Evolutionary conservation across 768 basidiomycete species (phyloP).

Genomic region (Mycena indigotica): DNA sequence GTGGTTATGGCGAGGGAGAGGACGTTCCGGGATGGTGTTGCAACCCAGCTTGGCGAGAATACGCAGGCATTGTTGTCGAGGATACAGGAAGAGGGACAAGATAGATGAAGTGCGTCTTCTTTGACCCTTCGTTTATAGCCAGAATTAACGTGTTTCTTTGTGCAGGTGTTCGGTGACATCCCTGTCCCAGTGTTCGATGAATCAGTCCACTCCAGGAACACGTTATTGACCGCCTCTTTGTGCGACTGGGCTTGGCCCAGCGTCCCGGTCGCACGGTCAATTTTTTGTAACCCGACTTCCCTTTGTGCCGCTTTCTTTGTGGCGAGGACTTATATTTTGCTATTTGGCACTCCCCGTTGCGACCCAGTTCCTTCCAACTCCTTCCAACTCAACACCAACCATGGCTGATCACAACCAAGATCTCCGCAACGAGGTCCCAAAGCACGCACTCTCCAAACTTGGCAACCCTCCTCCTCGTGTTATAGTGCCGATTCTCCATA

Average conservation of each 20-base stretch:
- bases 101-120: not conserved
- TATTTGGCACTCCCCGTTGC: not conserved
- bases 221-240: no score
- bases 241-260: not conserved
- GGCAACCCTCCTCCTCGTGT: not conserved
- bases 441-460: not conserved
- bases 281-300: not conserved
- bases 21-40: not conserved
- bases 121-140: not conserved
- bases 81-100: not conserved
- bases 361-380: no score
- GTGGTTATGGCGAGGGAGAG: constrained; percentile 6
- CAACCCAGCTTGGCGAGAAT: constrained; percentile 6
- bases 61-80: constrained; percentile 12
- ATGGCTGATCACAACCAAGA: not conserved
- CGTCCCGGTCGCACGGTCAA: not conserved
- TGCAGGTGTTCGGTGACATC: no score
- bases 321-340: not conserved
- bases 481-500: not conserved
- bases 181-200: no score
- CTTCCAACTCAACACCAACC: no score
- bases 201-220: no score
- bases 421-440: not conserved
- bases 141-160: not conserved
- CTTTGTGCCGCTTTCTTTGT: not conserved